phyloP scores from a whole-genome alignment of 305 asterid genomes.

The Rubia peregrina region DNA sequence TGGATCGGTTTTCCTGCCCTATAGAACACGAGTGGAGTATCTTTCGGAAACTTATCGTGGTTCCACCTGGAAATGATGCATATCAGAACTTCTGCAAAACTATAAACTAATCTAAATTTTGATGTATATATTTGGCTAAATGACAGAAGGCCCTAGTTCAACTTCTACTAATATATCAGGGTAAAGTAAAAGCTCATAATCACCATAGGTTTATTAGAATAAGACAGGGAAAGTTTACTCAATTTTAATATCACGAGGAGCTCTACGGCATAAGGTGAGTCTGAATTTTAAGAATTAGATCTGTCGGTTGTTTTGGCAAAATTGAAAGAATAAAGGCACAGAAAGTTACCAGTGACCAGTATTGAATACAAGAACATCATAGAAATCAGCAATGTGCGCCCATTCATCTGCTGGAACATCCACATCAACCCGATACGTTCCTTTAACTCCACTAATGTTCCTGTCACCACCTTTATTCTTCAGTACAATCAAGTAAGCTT shows the following conservation, averaged over 20 bases:
- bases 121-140: neutral
- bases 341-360: slow-evolving; percentile 88
- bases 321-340: slow-evolving; percentile 22
- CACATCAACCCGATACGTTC: slow-evolving; percentile 71
- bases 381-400: slow-evolving; percentile 67
- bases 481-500: slow-evolving; percentile 54
- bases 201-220: neutral
- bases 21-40: slow-evolving; percentile 77
- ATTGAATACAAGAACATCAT: slow-evolving; percentile 76
- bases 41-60: slow-evolving; percentile 76
- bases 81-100: slow-evolving; percentile 9
- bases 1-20: slow-evolving; percentile 56
- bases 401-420: slow-evolving; percentile 84
- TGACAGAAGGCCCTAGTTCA: neutral
- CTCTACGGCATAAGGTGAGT: neutral
- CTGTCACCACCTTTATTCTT: slow-evolving; percentile 75
- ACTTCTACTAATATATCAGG: neutral
- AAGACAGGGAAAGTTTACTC: neutral
- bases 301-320: neutral
- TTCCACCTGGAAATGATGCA: slow-evolving; percentile 65
- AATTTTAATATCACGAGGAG: neutral
- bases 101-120: neutral
- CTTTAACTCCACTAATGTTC: slow-evolving; percentile 51
- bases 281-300: neutral
- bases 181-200: neutral